These are phyloP conservation scores for Debaryomyces hansenii DNA, from an alignment of 805 yeast species.

Conservation along the genomic window DNA sequence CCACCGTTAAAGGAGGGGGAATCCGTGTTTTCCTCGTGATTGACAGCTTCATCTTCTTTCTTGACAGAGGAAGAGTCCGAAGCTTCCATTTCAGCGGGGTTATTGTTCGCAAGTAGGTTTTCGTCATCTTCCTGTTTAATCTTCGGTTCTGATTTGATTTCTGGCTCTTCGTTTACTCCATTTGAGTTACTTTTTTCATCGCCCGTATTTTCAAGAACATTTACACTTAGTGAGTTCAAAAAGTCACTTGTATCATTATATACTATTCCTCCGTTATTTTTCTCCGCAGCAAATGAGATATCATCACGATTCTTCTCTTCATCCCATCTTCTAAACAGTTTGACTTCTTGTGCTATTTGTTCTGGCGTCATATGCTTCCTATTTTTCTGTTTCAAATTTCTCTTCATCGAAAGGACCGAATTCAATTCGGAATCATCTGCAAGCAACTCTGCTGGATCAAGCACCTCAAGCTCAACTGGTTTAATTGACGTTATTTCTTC, in stretches of 20 bases:
- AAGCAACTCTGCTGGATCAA: conserved; percentile 21
- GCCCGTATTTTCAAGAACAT: neutral
- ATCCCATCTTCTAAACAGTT: conserved; percentile 18
- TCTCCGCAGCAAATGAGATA: conserved; percentile 4
- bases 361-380: conserved; percentile 29
- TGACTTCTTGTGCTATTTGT: conserved; percentile 39
- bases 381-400: conserved; percentile 26
- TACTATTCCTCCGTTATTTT: conserved; percentile 17
- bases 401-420: conserved; percentile 14
- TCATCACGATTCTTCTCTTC: conserved; percentile 15
- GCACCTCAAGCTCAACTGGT: conserved; percentile 28
- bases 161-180: neutral
- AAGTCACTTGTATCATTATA: conserved; percentile 48
- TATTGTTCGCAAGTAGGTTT: neutral
- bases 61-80: neutral
- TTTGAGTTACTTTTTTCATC: neutral
- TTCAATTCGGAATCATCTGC: conserved; percentile 29
- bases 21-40: neutral
- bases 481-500: conserved; percentile 19
- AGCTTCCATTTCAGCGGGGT: neutral
- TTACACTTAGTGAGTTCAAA: conserved; percentile 20
- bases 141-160: neutral
- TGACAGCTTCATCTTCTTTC: neutral
- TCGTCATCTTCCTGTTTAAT: neutral
- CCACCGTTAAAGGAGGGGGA: conserved; percentile 18